Percentiles rank a stretch among this genome's conserved stretches.
phyloP scores from a whole-genome alignment of 441 rosid genomes.

The Pelargonium citronellum region DNA sequence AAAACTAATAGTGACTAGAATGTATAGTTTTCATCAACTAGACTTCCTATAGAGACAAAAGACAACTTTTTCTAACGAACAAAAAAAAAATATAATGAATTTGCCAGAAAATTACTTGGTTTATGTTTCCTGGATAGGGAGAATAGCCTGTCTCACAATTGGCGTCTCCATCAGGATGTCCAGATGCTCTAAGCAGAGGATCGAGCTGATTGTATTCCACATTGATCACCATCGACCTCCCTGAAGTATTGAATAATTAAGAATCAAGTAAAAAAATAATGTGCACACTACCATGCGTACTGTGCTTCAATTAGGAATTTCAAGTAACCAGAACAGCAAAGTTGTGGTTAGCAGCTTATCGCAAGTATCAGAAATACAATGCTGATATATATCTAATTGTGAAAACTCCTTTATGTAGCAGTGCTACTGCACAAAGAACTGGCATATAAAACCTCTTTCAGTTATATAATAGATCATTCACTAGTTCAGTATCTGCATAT shows the following conservation, averaged over 20 bases:
- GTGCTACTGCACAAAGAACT: background rate
- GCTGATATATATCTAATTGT: background rate
- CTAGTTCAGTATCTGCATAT: too few relatives aligned
- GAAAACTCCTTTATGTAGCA: background rate
- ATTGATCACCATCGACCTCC: slow-evolving; percentile 90
- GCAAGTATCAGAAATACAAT: background rate
- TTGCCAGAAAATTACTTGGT: slow-evolving; percentile 55
- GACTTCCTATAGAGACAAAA: background rate
- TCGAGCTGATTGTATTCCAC: slow-evolving; percentile 99
- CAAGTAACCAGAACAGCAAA: background rate
- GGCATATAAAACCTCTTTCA: too few relatives aligned
- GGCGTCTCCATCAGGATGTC: slow-evolving; percentile 80
- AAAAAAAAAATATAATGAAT: background rate
- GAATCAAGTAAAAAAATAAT: background rate
- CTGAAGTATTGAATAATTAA: slow-evolving; percentile 34
- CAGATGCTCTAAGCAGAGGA: slow-evolving; percentile 86
- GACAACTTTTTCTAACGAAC: background rate
- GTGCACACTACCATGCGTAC: background rate
- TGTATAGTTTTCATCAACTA: background rate
- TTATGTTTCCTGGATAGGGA: slow-evolving; percentile 95
- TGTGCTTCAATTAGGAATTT: background rate
- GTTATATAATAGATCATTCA: too few relatives aligned
- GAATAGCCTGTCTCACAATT: slow-evolving; percentile 87
- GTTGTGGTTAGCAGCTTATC: background rate
- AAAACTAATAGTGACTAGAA: background rate